Evolutionary conservation across 2,329 filamentous ascomycete species (phyloP).

Genomic region (Penicillium sp.): DNA sequence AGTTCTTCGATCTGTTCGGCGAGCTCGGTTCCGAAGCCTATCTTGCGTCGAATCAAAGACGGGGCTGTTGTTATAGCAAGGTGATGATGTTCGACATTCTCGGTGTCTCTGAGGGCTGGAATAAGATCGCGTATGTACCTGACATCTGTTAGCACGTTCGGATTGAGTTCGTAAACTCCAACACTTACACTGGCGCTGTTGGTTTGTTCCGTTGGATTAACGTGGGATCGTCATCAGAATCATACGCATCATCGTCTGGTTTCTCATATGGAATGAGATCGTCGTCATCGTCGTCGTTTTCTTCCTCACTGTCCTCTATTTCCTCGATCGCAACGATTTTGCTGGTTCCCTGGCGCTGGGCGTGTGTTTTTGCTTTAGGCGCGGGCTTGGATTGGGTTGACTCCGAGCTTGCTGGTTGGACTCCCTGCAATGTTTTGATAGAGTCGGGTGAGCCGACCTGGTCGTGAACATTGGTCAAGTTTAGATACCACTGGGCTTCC

Average conservation of each 20-base stretch:
- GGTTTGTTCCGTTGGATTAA: conserved; percentile 81
- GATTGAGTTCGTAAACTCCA: background rate
- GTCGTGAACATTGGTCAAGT: conserved; percentile 65
- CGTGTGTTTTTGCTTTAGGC: conserved; percentile 3
- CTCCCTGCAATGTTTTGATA: conserved; percentile 40
- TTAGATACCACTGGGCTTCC: conserved; percentile 76
- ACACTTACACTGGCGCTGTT: conserved; percentile 70
- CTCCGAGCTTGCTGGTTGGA: conserved; percentile 19
- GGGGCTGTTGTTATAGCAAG: conserved; percentile 78
- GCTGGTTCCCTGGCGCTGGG: conserved; percentile 23
- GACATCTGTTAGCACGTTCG: conserved; percentile 13
- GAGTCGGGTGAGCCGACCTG: conserved; percentile 59
- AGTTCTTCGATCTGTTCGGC: conserved; percentile 81
- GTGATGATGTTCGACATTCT: conserved; percentile 82
- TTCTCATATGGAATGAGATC: conserved; percentile 79
- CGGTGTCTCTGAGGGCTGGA: conserved; percentile 73
- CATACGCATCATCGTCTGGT: conserved; percentile 82
- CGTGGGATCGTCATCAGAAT: conserved; percentile 91
- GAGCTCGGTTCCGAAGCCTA: conserved; percentile 84
- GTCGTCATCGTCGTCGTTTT: conserved; percentile 57
- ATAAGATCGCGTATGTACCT: conserved; percentile 84
- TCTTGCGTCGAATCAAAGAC: conserved; percentile 81
- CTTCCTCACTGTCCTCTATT: conserved; percentile 52
- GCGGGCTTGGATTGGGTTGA: conserved; percentile 2
- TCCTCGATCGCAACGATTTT: conserved; percentile 63